These are phyloP conservation scores for Fusarium multiceps DNA, from an alignment of 2,329 filamentous ascomycete species.

Conservation along the genomic window DNA sequence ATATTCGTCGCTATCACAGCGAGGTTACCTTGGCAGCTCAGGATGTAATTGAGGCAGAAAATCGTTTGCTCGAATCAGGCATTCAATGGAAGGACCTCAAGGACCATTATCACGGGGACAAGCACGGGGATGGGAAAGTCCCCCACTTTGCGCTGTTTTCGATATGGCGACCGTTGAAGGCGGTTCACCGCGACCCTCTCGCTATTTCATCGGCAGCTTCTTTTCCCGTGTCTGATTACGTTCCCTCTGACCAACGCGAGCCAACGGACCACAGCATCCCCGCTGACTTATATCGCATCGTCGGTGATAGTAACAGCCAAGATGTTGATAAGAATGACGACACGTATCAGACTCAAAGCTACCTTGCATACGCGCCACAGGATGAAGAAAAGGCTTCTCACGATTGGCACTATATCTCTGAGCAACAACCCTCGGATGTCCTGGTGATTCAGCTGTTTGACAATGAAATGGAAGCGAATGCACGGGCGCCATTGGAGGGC, in stretches of 20 bases:
- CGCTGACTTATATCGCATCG: background rate
- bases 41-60: background rate
- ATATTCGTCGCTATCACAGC: slow-evolving; percentile 7
- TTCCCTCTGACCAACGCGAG: background rate
- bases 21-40: background rate
- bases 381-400: background rate
- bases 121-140: background rate
- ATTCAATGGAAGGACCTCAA: background rate
- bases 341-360: background rate
- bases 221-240: slow-evolving; percentile 6
- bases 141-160: slow-evolving; percentile 7
- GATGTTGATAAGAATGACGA: background rate
- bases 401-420: slow-evolving; percentile 2
- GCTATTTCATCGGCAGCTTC: slow-evolving; percentile 3
- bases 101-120: background rate
- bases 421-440: slow-evolving; percentile 2
- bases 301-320: background rate
- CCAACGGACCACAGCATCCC: background rate
- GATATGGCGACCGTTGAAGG: slow-evolving; percentile 1
- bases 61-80: background rate
- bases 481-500: background rate
- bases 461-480: slow-evolving; percentile 1
- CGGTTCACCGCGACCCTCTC: slow-evolving; percentile 7
- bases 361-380: background rate
- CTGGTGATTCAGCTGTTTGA: slow-evolving; percentile 7